Conservation (phyloP, 2,329 filamentous ascomycete species). For the Ciborinia camelliae region DNA sequence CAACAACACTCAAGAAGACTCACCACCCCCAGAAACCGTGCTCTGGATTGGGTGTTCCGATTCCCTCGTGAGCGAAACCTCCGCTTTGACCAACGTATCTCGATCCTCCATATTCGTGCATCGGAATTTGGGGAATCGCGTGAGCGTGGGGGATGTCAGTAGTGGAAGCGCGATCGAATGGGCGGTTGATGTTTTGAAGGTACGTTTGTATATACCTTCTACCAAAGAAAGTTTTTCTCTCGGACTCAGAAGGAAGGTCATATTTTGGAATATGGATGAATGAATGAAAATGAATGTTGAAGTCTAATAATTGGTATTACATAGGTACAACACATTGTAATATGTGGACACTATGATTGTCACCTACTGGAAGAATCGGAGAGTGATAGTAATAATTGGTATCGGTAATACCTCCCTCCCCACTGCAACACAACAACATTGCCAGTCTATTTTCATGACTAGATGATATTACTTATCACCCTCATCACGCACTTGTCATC, state of each 20-base stretch:
- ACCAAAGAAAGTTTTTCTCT: too few relatives aligned
- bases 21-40: conserved; percentile 47
- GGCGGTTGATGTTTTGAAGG: conserved; percentile 58
- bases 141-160: conserved; percentile 58
- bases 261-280: too few relatives aligned
- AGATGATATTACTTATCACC: neutral
- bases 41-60: conserved; percentile 70
- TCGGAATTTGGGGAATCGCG: conserved; percentile 66
- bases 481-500: neutral
- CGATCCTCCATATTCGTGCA: conserved; percentile 68
- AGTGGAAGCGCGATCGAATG: conserved; percentile 61
- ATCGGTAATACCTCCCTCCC: conserved; percentile 46
- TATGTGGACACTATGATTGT: conserved; percentile 55
- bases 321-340: conserved; percentile 52
- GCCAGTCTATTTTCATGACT: neutral
- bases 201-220: too few relatives aligned
- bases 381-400: conserved; percentile 50
- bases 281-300: too few relatives aligned
- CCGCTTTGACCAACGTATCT: conserved; percentile 52
- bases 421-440: too few relatives aligned
- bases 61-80: conserved; percentile 63
- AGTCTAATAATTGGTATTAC: neutral
- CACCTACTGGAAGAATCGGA: conserved; percentile 47
- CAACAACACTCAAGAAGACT: neutral
- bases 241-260: too few relatives aligned